Evolutionary conservation across 1,284 basidiomycete genomes (phyloP), one percentile per base, ranked within the genome.

Genomic region (Melampsora americana): DNA sequence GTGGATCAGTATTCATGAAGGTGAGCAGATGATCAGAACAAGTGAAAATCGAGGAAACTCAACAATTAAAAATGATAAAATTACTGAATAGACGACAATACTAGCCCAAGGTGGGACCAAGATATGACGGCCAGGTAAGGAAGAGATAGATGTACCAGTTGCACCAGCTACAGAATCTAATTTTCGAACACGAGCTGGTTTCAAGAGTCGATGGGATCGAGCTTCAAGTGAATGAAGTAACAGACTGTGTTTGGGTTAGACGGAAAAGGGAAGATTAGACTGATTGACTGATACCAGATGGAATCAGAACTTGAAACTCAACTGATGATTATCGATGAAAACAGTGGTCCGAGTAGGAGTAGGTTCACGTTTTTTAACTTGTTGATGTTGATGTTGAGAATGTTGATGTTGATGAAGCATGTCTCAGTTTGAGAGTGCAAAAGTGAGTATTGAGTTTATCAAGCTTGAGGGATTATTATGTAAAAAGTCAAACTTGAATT

Each of bases 71-170:
- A 44, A 42, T 42, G 64, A 18, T 16, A 42, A 11, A 5, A 66
- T n/a, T 18, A 42, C 39, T 20, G 32, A 35, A 44, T 44, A 35
- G 23, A 66, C 64, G 5, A 66, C 64, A n/a, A 66, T 35, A 11
- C 16, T 14, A 23, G 66, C 26, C 73, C 73, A 76, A 6, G 73
- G 73, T 2, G 59, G 28, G 12, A 76, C 73, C 7, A 69, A 48
- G 11, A 69, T 62, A 35, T 69, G 73, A 11, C 73, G 53, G 20
- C 73, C 73, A 35, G 73, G 59, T 14, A 76, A 46, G 48, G 69
- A 4, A 23, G 18, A 42, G n/a, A 66, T 23, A 12, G 64, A 66
- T 5, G 30, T 35, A 39, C 30, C 30, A 44, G 64, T 44, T 66
- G 64, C 50, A 53, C 50, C 50, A 53, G 68, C 77, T n/a, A 78